A percentile compares a stretch with the other conserved stretches of the same genome.
Conservation (phyloP, 768 basidiomycete species). For the Hygrophorus russula region DNA sequence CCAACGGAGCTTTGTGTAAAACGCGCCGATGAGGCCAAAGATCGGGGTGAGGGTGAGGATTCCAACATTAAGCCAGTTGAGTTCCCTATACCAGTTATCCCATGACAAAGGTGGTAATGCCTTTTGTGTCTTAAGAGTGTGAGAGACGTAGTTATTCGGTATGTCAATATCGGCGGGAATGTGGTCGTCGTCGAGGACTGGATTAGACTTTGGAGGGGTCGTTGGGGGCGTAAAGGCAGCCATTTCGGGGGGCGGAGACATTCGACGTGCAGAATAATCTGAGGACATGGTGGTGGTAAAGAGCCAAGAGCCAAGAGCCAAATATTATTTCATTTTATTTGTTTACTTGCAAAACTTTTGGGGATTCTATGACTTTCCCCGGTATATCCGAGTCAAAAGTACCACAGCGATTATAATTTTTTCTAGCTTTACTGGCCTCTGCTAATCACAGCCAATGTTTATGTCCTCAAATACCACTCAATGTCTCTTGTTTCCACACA, state of each 20-base stretch:
- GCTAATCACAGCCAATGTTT: too few relatives aligned
- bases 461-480: too few relatives aligned
- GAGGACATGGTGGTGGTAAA: too few relatives aligned
- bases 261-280: too few relatives aligned
- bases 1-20: slow-evolving; percentile 52
- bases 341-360: too few relatives aligned
- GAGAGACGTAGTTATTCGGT: slow-evolving; percentile 75
- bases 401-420: too few relatives aligned
- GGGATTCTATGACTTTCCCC: too few relatives aligned
- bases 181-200: neutral
- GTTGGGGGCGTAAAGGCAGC: neutral
- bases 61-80: slow-evolving; percentile 68
- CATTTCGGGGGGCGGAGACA: neutral
- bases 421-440: too few relatives aligned
- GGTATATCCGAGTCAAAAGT: too few relatives aligned
- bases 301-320: too few relatives aligned
- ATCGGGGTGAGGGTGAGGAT: slow-evolving; percentile 68
- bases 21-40: slow-evolving; percentile 63
- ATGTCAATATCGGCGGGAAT: slow-evolving; percentile 38
- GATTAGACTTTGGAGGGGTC: neutral
- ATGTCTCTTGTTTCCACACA: too few relatives aligned
- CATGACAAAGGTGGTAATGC: slow-evolving; percentile 56
- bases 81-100: slow-evolving; percentile 45
- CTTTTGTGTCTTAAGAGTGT: slow-evolving; percentile 60
- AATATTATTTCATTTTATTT: too few relatives aligned